Evolutionary conservation across 140 eudicot genomes (phyloP).

Genomic region (Erigeron philadelphicus): DNA sequence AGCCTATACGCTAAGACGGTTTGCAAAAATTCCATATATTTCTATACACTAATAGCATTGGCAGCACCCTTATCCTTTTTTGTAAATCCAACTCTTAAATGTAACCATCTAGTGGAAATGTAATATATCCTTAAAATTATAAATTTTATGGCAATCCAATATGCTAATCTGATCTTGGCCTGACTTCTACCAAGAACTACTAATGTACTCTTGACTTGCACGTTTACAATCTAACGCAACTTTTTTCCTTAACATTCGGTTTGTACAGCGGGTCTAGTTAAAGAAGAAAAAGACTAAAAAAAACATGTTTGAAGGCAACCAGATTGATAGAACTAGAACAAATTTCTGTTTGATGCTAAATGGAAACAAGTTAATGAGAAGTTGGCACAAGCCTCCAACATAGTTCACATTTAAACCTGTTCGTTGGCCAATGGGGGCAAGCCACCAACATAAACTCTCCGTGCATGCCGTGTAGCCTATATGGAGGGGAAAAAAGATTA

Average conservation of each 20-base stretch:
- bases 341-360: not conserved
- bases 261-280: not conserved
- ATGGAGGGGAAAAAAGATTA: slow-evolving; percentile 4
- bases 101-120: not conserved
- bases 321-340: not conserved
- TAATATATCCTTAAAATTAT: not conserved
- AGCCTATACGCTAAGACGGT: not conserved
- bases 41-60: not conserved
- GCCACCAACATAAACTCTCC: slow-evolving; percentile 95
- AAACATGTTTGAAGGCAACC: not conserved
- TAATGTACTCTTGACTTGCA: not conserved
- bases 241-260: not conserved
- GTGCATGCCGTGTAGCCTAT: slow-evolving; percentile 98
- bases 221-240: not conserved
- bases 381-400: not conserved
- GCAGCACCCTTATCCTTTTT: not conserved
- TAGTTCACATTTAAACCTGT: slow-evolving; percentile 45
- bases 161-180: not conserved
- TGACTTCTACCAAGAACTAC: not conserved
- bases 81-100: not conserved
- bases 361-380: not conserved
- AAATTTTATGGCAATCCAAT: not conserved
- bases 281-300: not conserved
- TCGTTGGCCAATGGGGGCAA: slow-evolving; percentile 93
- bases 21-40: not conserved